Percentiles rank a stretch among this genome's conserved stretches.
phyloP scores from a whole-genome alignment of 257 asterid species.

The Buddleja alternifolia region DNA sequence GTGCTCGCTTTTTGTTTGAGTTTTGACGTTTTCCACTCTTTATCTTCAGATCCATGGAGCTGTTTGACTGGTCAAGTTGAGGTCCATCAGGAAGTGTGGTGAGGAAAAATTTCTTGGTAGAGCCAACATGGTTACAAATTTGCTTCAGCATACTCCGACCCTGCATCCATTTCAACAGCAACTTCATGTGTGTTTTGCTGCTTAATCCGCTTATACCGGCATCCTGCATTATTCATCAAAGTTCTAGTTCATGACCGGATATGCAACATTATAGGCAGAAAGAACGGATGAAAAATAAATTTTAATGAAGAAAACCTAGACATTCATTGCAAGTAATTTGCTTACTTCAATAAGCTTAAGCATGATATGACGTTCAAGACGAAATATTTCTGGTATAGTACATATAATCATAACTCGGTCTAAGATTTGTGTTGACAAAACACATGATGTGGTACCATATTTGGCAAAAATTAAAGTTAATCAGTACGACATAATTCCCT shows the following conservation, averaged over 20 bases:
- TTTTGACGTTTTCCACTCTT: conserved; percentile 35
- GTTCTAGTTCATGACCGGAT: neutral
- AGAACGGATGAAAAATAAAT: neutral
- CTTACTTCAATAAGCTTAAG: neutral
- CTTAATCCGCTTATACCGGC: conserved; percentile 69
- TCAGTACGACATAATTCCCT: neutral
- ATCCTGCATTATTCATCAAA: conserved; percentile 56
- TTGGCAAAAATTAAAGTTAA: neutral
- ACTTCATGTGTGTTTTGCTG: conserved; percentile 92
- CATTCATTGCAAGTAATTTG: neutral
- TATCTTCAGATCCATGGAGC: conserved; percentile 35
- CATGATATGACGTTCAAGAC: neutral
- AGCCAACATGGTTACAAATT: conserved; percentile 69
- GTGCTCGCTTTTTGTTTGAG: conserved; percentile 30
- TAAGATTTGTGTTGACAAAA: neutral
- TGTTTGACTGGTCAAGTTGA: conserved; percentile 32
- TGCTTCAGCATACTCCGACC: conserved; percentile 87
- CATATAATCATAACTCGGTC: neutral
- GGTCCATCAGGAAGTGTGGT: conserved; percentile 65
- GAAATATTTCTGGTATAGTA: neutral
- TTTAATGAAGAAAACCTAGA: conserved; percentile 6
- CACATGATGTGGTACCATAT: neutral
- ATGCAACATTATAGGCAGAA: neutral
- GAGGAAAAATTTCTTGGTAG: conserved; percentile 74
- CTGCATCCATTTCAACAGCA: conserved; percentile 93